Percentiles rank a stretch among this genome's conserved stretches.
Conservation (phyloP, 106 monocot species). For the Xerophyta viscosa region DNA sequence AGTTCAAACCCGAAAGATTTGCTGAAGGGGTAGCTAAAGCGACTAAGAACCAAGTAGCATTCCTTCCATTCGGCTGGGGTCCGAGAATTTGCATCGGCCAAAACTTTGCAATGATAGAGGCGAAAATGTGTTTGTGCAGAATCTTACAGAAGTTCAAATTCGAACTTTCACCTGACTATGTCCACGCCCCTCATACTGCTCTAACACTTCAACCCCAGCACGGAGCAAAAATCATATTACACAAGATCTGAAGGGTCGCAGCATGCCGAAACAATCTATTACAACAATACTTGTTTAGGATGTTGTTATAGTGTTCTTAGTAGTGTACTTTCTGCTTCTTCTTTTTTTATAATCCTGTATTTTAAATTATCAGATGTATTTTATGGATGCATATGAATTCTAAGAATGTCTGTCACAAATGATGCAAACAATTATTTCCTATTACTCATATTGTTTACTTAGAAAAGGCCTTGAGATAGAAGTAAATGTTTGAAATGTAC, state of each 20-base stretch:
- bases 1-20: constrained; percentile 67
- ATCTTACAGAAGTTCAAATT: constrained; percentile 48
- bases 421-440: too few species aligned
- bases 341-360: too few species aligned
- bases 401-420: too few species aligned
- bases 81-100: constrained; percentile 52
- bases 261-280: too few species aligned
- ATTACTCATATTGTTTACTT: too few species aligned
- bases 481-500: too few species aligned
- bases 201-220: constrained; percentile 23
- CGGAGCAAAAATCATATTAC: not conserved
- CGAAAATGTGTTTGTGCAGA: constrained; percentile 28
- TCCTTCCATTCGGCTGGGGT: constrained; percentile 52
- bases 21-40: constrained; percentile 41
- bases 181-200: constrained; percentile 34
- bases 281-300: too few species aligned
- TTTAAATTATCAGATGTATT: too few species aligned
- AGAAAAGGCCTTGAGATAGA: too few species aligned
- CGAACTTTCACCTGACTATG: constrained; percentile 40
- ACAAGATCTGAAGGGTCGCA: not conserved
- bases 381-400: too few species aligned
- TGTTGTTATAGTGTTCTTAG: too few species aligned
- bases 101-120: constrained; percentile 47
- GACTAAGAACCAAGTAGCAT: constrained; percentile 18
- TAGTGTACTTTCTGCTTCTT: too few species aligned